These are phyloP conservation scores for Cerioporus squamosus DNA, from an alignment of 1,284 basidiomycete species.

Conservation along the genomic window DNA sequence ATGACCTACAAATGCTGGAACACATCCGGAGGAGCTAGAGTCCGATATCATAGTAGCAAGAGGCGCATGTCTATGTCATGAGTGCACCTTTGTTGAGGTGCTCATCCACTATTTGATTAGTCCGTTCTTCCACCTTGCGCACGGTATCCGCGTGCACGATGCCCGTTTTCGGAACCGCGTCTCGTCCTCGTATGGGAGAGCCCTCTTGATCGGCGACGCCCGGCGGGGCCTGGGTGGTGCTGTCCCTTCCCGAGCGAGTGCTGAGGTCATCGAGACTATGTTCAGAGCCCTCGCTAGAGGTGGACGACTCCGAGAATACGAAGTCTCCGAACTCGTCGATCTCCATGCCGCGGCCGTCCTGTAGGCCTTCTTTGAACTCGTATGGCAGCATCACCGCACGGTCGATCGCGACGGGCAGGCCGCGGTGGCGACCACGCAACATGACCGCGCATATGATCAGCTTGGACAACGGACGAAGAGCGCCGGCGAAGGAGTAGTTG, in stretches of 20 bases:
- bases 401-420: constrained; percentile 88
- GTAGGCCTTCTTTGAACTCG: constrained; percentile 44
- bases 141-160: neutral
- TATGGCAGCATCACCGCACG: constrained; percentile 80
- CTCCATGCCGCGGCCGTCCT: constrained; percentile 6
- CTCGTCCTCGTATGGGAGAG: constrained; percentile 1
- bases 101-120: constrained; percentile 5
- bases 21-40: neutral
- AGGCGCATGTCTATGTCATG: constrained; percentile 1
- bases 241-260: neutral
- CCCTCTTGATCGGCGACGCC: neutral
- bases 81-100: constrained; percentile 2
- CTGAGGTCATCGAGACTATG: neutral
- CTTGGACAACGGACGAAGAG: constrained; percentile 83
- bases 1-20: neutral
- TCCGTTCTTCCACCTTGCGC: constrained; percentile 1
- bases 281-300: neutral
- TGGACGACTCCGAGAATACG: neutral
- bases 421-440: constrained; percentile 92
- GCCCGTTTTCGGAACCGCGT: neutral
- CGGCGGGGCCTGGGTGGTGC: neutral
- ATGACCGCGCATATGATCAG: constrained; percentile 87
- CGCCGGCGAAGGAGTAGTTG: constrained; percentile 82
- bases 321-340: constrained; percentile 31
- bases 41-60: neutral